Evolutionary conservation across 306 rosid genomes (phyloP).

Genomic region (Trichosanthes truncata): DNA sequence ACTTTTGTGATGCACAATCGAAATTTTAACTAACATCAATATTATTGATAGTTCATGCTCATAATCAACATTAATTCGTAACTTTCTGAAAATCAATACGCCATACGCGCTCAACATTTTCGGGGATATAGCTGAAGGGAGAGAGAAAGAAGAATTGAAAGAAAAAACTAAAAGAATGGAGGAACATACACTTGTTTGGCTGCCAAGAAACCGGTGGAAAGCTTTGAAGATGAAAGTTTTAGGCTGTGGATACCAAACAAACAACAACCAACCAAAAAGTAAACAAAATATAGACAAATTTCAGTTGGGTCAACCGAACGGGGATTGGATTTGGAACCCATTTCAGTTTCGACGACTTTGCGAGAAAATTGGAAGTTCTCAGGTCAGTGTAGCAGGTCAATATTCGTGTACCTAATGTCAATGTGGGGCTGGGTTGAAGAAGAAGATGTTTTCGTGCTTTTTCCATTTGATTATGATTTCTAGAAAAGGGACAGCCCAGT

Average conservation of each 20-base stretch:
- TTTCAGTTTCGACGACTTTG: conserved; percentile 1
- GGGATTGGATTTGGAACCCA: not conserved
- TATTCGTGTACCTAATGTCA: not conserved
- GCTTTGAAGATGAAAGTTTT: not conserved
- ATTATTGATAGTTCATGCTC: too few relatives aligned
- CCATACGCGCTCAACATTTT: not conserved
- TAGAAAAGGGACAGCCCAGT: not conserved
- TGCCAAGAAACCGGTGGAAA: not conserved
- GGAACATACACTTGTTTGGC: not conserved
- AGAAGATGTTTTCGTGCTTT: not conserved
- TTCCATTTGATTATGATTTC: not conserved
- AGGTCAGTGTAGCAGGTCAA: not conserved
- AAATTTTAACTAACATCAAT: too few relatives aligned
- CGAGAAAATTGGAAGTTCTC: not conserved
- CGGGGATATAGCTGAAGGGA: not conserved
- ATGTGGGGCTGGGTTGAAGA: not conserved
- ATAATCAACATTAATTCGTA: not conserved
- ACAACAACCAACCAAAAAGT: not conserved
- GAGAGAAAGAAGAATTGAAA: not conserved
- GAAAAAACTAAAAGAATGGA: not conserved
- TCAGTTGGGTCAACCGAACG: not conserved
- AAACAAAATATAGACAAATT: not conserved
- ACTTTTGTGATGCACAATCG: too few relatives aligned
- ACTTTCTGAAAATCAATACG: not conserved
- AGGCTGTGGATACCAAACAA: not conserved